Evolutionary conservation across 1,139 yeast genomes (phyloP).

Genomic region (Taiozyma sp.): DNA sequence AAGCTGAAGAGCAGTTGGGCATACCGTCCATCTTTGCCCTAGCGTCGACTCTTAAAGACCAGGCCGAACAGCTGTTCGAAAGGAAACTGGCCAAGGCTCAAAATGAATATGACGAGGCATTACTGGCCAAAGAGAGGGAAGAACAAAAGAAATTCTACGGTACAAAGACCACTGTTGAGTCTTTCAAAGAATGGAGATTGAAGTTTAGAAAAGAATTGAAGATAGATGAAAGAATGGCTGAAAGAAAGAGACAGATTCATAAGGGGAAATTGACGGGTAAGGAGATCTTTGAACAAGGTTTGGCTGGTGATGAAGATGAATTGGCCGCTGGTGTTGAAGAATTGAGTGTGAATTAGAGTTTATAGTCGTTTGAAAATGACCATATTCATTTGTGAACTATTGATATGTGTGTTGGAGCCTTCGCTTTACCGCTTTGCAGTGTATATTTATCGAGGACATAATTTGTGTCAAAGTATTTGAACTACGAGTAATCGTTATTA

Average conservation of each 20-base stretch:
- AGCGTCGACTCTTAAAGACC: constrained; percentile 71
- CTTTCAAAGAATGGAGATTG: constrained; percentile 64
- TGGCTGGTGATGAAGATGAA: constrained; percentile 56
- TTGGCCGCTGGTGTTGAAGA: neutral
- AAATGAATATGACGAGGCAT: constrained; percentile 48
- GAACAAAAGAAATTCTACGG: constrained; percentile 71
- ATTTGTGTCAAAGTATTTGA: too few relatives aligned
- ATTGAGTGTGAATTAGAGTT: neutral
- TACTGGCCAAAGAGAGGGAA: constrained; percentile 59
- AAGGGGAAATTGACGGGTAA: constrained; percentile 78
- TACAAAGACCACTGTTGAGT: constrained; percentile 71
- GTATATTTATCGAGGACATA: too few relatives aligned
- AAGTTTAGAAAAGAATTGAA: constrained; percentile 50
- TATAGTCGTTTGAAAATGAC: neutral
- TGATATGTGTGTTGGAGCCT: too few relatives aligned
- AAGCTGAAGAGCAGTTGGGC: constrained; percentile 76
- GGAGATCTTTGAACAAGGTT: constrained; percentile 85
- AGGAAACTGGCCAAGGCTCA: constrained; percentile 52
- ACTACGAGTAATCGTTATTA: too few relatives aligned
- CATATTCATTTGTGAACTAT: neutral
- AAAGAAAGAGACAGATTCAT: constrained; percentile 53
- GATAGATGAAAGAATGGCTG: constrained; percentile 50
- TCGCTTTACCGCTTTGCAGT: too few relatives aligned
- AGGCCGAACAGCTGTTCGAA: constrained; percentile 62
- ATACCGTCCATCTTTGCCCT: constrained; percentile 85